Base-by-base conservation (phyloP, 176 grass and related monocot genomes). In the Alloteropsis semialata region DNA sequence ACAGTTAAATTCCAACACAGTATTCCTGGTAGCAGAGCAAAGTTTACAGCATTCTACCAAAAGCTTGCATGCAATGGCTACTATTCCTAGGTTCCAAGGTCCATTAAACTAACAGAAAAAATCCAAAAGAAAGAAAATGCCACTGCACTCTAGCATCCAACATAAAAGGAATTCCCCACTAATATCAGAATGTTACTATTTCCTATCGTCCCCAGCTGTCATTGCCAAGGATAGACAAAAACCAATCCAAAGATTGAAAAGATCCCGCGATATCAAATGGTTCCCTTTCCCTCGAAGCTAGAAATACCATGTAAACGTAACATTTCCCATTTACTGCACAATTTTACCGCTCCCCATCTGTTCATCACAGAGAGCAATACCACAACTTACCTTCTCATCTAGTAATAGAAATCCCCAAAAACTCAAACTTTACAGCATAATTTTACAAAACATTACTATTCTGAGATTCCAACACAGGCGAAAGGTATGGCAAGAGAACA, bases 31-130 rank as follows among this genome's bases (percentile, higher is more conserved):
- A 71, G 69, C 22, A 58, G 13, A 64, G 17, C 46, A 75, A 84
- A 16, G 0, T 51, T 70, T 63, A 50, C 34, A 37, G 12, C 43
- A 76, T 76, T 72, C 45, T 60, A 49, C 66, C 79, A 75, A 71
- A 74, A 74, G 42, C 11, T 53, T 65, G 78, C 45, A 44, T 65
- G 49, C 46, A 44, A 16, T 67, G 58, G 22, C 51, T 22, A 59
- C 50, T 67, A 74, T 90, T 90, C 59, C 58, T 43, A 79, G 84
- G 84, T 78, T 83, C 84, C 59, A 59, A 67, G 67, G 57, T 90
- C 84, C 84, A 87, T 74, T 10, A 86, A 65, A 86, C 46, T 39
- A 82, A 44, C 28, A 86, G n/a, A 72, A 64, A 60, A 78, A 41
- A 50, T 68, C 59, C 29, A 67, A 64, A 49, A 78, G 58, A 78